Evolutionary conservation across 331 rosid genomes (phyloP).

Genomic region (Prunus yedoensis): DNA sequence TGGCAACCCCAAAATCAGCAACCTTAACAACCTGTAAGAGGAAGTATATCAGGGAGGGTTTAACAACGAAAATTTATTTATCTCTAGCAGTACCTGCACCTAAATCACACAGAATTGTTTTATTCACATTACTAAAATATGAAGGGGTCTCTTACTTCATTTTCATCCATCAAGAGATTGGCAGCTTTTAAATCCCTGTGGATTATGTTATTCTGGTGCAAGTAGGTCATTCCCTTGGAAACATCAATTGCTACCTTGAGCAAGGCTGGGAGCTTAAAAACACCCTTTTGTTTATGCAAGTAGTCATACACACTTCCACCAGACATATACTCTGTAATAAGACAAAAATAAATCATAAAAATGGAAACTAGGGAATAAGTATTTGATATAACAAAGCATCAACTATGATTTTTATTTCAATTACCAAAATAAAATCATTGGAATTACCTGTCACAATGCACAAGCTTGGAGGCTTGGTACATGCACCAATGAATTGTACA

Average conservation of each 20-base stretch:
- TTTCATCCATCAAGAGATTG: slow-evolving; percentile 96
- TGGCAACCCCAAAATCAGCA: slow-evolving; percentile 98
- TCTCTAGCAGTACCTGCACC: background rate
- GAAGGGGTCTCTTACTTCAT: slow-evolving; percentile 53
- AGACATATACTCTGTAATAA: slow-evolving; percentile 77
- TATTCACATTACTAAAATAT: slow-evolving; percentile 2
- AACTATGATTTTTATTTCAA: background rate
- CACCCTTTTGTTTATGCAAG: slow-evolving; percentile 91
- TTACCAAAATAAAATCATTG: slow-evolving; percentile 22
- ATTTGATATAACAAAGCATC: background rate
- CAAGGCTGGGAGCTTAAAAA: slow-evolving; percentile 79
- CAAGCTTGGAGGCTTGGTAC: slow-evolving; percentile 81
- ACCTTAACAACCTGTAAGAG: slow-evolving; percentile 83
- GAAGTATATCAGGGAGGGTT: background rate
- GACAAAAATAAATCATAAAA: slow-evolving; percentile 1
- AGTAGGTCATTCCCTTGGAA: slow-evolving; percentile 95
- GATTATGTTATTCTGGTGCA: slow-evolving; percentile 93
- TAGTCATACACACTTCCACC: slow-evolving; percentile 98
- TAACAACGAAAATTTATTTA: background rate
- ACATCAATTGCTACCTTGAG: slow-evolving; percentile 89
- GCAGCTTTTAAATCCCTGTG: slow-evolving; percentile 97
- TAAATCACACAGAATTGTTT: background rate
- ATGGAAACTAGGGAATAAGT: background rate
- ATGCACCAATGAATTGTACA: slow-evolving; percentile 99
- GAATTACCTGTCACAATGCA: slow-evolving; percentile 91